Evolutionary conservation across 371 early-diverging fungal species (phyloP), one percentile per base, ranked within the genome.

Genomic region (Blakeslea trispora): DNA sequence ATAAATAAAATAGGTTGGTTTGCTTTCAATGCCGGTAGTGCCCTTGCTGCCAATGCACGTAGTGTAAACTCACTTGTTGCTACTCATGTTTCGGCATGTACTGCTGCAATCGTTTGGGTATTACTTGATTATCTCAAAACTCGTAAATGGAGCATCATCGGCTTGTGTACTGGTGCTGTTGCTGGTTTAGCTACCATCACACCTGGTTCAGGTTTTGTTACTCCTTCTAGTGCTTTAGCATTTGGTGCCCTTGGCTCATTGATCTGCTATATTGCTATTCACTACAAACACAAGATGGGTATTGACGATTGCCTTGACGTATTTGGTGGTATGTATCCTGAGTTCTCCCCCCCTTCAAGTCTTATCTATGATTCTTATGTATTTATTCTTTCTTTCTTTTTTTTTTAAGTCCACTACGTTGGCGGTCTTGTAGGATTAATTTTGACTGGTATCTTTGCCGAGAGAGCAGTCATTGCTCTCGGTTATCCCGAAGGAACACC

Each of bases 151-250:
- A 87, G 92, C 5, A 83, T 86, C 50, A 82, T 94, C 21, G 93
- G 91, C 19, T 84, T 90, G 59, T 93, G 93, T 75, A 86, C 89
- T 6, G 94, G 94, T 31, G 92, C 88, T 1, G 87, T 91, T 6
- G 86, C 88, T n/a, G 94, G 90, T n/a, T 74, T 92, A 40, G 93
- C 90, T 11, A 86, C 83, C 5, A 82, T 91, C 56, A 92, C 93
- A 1, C 93, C 93, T 0, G 89, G 83, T 0, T 82, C 87, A 35
- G 91, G 91, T 18, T 88, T 75, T 52, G 89, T 91, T 13, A 74
- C 81, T 15, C 85, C 89, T 11, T 82, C 85, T 64, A 83, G 87
- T 13, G 77, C 89, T 8, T 63, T 91, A 31, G 77, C 88, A 11
- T 85, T 90, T 72, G 92, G 93, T 23, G 53, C 76, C 23, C 42